Conservation (phyloP, 441 rosid species). For the Croton laevigatus region DNA sequence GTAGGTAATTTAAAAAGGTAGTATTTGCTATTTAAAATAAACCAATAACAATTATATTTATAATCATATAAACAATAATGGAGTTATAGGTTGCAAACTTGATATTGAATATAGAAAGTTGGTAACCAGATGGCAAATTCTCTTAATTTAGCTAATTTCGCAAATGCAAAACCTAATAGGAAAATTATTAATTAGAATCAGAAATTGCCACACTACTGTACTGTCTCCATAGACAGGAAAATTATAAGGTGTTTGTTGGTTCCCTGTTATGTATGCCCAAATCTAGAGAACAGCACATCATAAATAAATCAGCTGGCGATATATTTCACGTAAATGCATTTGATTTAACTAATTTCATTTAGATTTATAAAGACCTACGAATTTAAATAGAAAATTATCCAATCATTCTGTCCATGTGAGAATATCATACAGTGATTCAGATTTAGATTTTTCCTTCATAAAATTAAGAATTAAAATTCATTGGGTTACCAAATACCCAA, state of each 20-base stretch:
- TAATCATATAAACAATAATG: too few relatives aligned
- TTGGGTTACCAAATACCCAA: not conserved
- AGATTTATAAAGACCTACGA: not conserved
- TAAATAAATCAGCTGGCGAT: not conserved
- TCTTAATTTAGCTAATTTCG: not conserved
- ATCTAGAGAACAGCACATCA: not conserved
- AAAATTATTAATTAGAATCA: not conserved
- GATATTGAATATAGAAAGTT: too few relatives aligned
- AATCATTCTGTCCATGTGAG: slow-evolving; percentile 20
- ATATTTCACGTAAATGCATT: not conserved
- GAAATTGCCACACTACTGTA: not conserved
- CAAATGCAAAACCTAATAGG: not conserved
- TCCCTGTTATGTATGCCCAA: slow-evolving; percentile 12
- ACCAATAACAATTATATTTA: not conserved
- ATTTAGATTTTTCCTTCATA: not conserved
- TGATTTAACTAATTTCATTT: not conserved
- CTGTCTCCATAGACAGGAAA: slow-evolving; percentile 3
- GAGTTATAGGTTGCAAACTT: too few relatives aligned
- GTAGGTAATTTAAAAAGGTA: too few relatives aligned
- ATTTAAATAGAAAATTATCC: slow-evolving; percentile 5
- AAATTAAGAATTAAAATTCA: slow-evolving; percentile 1
- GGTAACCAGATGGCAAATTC: not conserved
- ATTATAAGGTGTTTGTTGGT: slow-evolving; percentile 8
- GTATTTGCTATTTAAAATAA: too few relatives aligned
- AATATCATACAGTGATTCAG: slow-evolving; percentile 18